Base-by-base conservation (phyloP, 208 protist genomes). In the Phytomonas francai region DNA sequence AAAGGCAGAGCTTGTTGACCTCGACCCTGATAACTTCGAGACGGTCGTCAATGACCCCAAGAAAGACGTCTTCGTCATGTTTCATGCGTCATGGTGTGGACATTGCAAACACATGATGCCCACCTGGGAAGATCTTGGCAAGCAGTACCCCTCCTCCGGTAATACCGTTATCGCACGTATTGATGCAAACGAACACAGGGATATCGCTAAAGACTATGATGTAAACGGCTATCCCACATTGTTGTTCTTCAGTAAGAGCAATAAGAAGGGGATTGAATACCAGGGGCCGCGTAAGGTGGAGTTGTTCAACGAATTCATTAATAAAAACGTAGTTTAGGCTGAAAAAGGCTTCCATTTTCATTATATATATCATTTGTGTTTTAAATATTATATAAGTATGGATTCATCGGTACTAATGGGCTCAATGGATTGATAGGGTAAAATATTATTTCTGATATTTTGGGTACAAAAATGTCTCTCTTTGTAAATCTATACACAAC, bases 1-100 rank as follows among this genome's bases (percentile, higher is more conserved):
- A 12, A 42, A 61, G 51, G 87, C 79, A 1, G 78, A 83, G 57
- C 63, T 92, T 25, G 69, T 92, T 25, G 82, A 93, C 67, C 80
- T 98, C 19, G 83, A 67, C 68, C 74, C 80, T 0, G 67, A 80
- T 11, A 96, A 85, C 66, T 97, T 94, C 72, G 71, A 97, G 36
- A 57, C 36, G 0, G 74, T 94, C 36, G 91, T 97, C 14, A 71
- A 93, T 11, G 83, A 98, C 54, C 60, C 74, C 2, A 80, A 66
- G 14, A 97, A 98, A 71, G 81, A 97, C 67, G 95, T 98, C 0
- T 97, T 98, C 59, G 89, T 98, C 32, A 88, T 98, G 76, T 98
- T 98, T 70, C 98, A 98, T 79, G 97, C 96, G 29, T 91, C 95
- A 61, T 99, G 97, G 97, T 99, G 97, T 67, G 93, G 92, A 30